A percentile compares a stretch with the other conserved stretches of the same genome.
phyloP scores from a whole-genome alignment of 345 rosid species.

The Populus nigra region DNA sequence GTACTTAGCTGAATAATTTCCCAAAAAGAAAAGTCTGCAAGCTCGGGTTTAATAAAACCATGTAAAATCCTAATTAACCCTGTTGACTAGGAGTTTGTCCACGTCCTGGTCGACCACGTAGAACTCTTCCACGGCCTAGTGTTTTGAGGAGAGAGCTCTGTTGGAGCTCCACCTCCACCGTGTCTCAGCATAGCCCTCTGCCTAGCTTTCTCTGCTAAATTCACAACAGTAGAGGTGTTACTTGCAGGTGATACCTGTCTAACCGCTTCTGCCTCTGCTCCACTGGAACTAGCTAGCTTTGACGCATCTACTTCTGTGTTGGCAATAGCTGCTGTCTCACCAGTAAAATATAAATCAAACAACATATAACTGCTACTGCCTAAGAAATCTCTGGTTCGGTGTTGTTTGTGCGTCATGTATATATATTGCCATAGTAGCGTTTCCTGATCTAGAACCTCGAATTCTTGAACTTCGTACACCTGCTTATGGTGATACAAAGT shows the following conservation, averaged over 20 bases:
- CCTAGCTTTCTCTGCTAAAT: constrained; percentile 54
- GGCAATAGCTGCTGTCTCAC: constrained; percentile 15
- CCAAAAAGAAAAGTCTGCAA: background rate
- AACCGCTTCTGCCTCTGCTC: constrained; percentile 44
- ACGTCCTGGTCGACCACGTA: constrained; percentile 47
- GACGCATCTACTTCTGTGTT: constrained; percentile 28
- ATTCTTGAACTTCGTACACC: too few relatives aligned
- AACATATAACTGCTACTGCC: too few relatives aligned
- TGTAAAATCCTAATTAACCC: constrained; percentile 18
- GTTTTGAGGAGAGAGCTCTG: constrained; percentile 32
- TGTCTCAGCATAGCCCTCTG: constrained; percentile 53
- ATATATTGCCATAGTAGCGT: too few relatives aligned
- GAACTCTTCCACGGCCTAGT: constrained; percentile 47
- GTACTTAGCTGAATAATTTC: background rate
- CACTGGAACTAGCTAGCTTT: constrained; percentile 31
- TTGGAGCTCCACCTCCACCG: constrained; percentile 28
- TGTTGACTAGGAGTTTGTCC: constrained; percentile 48
- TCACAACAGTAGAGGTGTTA: constrained; percentile 43
- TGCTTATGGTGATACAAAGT: too few relatives aligned
- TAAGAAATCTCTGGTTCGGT: too few relatives aligned
- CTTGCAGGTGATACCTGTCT: constrained; percentile 48
- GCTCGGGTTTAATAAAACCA: background rate
- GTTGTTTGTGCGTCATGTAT: too few relatives aligned
- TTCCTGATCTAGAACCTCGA: too few relatives aligned
- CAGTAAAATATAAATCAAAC: too few relatives aligned